Evolutionary conservation across 306 rosid species (phyloP).

Genomic region (Calophaca sinica): DNA sequence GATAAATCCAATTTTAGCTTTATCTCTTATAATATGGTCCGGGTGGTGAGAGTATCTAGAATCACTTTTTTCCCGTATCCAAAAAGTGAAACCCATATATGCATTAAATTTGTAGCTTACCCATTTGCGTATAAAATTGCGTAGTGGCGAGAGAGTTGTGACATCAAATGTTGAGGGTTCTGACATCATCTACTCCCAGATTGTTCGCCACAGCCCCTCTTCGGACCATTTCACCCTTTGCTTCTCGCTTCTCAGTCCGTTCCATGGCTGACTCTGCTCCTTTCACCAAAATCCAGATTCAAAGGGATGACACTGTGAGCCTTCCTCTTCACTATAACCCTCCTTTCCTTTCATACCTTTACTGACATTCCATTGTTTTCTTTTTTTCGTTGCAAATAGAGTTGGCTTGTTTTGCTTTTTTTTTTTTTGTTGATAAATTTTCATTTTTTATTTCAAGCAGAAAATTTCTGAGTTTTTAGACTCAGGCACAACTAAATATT

Average conservation of each 20-base stretch:
- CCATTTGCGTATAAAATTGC: no score
- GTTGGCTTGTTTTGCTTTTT: conserved; percentile 1
- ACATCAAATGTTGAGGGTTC: conserved; percentile 41
- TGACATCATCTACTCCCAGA: conserved; percentile 51
- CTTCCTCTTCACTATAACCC: not conserved
- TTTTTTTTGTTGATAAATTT: conserved; percentile 5
- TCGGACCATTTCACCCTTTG: conserved; percentile 45
- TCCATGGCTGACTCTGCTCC: conserved; percentile 81
- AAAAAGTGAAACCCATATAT: no score
- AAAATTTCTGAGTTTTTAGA: not conserved
- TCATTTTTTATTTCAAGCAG: not conserved
- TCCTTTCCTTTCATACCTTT: not conserved
- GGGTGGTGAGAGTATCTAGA: no score
- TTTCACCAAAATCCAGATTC: conserved; percentile 84
- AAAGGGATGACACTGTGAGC: conserved; percentile 77
- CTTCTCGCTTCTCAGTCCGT: conserved; percentile 67
- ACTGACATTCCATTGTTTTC: not conserved
- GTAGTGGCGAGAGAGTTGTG: not conserved
- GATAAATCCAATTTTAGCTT: no score
- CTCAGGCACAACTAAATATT: not conserved
- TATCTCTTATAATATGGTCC: no score
- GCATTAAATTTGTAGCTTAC: no score
- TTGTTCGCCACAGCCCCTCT: conserved; percentile 41
- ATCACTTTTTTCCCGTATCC: no score
- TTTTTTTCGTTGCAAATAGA: not conserved